Evolutionary conservation across 2,329 filamentous ascomycete species (phyloP), one percentile per base, ranked within the genome.

Genomic region (Penicillium sclerotiorum): DNA sequence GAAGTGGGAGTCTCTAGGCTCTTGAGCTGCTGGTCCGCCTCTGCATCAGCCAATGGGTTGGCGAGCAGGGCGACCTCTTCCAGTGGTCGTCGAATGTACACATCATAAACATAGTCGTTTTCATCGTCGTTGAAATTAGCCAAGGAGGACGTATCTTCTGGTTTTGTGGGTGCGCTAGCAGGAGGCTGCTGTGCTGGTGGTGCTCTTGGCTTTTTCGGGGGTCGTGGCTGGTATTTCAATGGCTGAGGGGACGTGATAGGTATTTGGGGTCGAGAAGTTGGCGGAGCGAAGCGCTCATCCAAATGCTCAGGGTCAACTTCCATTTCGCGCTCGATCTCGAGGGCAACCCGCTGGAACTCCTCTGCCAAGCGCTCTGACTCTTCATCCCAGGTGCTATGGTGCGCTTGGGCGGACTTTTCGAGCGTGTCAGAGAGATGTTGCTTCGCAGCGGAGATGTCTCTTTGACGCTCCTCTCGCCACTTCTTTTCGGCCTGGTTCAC

Each of bases 91-190:
- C 82, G 79, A 35, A 84, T 70, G 63, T 85, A 85, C 8, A 80
- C 83, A 58, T 85, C 83, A 64, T 83, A 84, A 49, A 85, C 80
- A 62, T 82, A 85, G 37, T 81, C 80, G 18, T 64, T 70, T n/a
- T 77, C 77, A 17, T 73, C 72, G 17, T 75, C 73, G 8, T 75
- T 73, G 18, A 36, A 37, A 1, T 74, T 18, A 8, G 33, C 15
- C n/a, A 18, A 5, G 8, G 17, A 71, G 9, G 58, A 55, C 4
- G 51, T 48, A 15, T 59, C 50, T 27, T 57, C 33, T 28, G 32
- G 33, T 44, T 50, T 50, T 18, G 27, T 50, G 20, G 37, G 21
- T 11, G 39, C 22, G 8, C 28, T 47, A 21, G 13, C 25, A 11
- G 47, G 7, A 47, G 45, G 32, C 15, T 28, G 13, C 20, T 39